Evolutionary conservation across 2,329 filamentous ascomycete genomes (phyloP), one percentile per base, ranked within the genome.

Genomic region (Periconia digitata): DNA sequence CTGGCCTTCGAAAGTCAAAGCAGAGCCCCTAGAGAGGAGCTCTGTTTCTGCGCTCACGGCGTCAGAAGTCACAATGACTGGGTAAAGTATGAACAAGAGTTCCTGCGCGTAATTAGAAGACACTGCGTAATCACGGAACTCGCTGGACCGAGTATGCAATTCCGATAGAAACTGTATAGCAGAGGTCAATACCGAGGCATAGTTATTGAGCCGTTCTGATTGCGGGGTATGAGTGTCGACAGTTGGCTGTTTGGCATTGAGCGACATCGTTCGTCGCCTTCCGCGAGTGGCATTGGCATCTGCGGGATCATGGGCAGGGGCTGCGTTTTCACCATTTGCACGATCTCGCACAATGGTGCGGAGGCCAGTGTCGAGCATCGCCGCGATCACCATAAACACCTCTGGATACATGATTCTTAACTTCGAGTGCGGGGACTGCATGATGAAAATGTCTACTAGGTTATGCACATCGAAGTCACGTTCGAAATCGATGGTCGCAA

Each of bases 291-390:
- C 54, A 2, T 55, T 44, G 18, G 46, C 47, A 15, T 65, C 60
- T 8, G 50, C 50, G 37, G 56, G 59, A 1, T 58, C 53, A 17
- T 48, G 50, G 20, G 61, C 59, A 1, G 56, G 43, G 17, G 50
- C 39, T 18, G 52, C 50, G 34, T 52, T 59, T 17, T 62, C 58
- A 8, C 47, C 37, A 18, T 51, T 59, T 13, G 51, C 48, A n/a
- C 49, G 58, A 43, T 69, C 65, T 18, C 63, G 62, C 3, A 72
- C 67, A 39, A 72, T 70, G 0, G 67, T 50, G 8, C 89, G 87
- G 18, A 97, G 70, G 0, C 91, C 92, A 63, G 88, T 85, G 64
- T 95, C 89, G 2, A 99, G 75, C 91, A 99, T 95, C 0, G 86
- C 83, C 5, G 85, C 86, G 39, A 99, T 86, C 10, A 95, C 85